phyloP scores from a whole-genome alignment of 2,329 filamentous ascomycete genomes.

The Pseudogymnoascus sp. region DNA sequence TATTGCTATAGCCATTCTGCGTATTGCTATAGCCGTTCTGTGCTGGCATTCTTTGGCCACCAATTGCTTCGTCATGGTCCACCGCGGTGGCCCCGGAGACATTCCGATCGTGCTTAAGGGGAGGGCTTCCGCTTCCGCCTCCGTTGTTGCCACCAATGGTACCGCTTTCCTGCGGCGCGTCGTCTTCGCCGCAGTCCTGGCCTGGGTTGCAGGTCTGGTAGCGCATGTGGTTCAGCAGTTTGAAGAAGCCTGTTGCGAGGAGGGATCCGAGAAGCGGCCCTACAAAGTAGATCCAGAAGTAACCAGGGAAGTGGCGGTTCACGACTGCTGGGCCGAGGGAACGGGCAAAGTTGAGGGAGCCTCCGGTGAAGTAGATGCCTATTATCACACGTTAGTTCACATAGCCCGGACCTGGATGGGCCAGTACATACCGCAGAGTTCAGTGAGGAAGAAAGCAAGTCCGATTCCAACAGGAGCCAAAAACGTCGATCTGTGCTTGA shows the following conservation, averaged over 20 bases:
- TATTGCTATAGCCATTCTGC: background rate
- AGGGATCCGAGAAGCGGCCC: slow-evolving; percentile 43
- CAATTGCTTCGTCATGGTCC: background rate
- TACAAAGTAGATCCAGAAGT: slow-evolving; percentile 45
- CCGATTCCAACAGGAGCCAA: slow-evolving; percentile 42
- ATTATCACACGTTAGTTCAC: background rate
- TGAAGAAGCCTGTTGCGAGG: slow-evolving; percentile 43
- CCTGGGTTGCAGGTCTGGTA: slow-evolving; percentile 44
- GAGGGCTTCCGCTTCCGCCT: background rate
- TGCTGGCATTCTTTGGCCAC: background rate
- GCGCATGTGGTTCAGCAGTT: slow-evolving; percentile 42
- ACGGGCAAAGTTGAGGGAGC: slow-evolving; percentile 39
- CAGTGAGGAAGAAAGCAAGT: slow-evolving; percentile 37
- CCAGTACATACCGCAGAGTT: slow-evolving; percentile 31
- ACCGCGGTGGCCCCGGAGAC: slow-evolving; percentile 5
- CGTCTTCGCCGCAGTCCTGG: slow-evolving; percentile 30
- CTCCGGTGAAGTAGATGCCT: slow-evolving; percentile 42
- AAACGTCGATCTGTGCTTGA: slow-evolving; percentile 41
- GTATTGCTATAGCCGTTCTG: background rate
- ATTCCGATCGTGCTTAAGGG: background rate
- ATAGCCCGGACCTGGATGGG: slow-evolving; percentile 9
- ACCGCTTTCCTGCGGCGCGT: background rate
- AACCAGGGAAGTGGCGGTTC: slow-evolving; percentile 32
- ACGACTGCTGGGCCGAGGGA: slow-evolving; percentile 40
- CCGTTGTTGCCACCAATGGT: background rate